Conservation (phyloP, 371 early-diverging fungal genomes). For the Paramicrosporidium saccamoebae region DNA sequence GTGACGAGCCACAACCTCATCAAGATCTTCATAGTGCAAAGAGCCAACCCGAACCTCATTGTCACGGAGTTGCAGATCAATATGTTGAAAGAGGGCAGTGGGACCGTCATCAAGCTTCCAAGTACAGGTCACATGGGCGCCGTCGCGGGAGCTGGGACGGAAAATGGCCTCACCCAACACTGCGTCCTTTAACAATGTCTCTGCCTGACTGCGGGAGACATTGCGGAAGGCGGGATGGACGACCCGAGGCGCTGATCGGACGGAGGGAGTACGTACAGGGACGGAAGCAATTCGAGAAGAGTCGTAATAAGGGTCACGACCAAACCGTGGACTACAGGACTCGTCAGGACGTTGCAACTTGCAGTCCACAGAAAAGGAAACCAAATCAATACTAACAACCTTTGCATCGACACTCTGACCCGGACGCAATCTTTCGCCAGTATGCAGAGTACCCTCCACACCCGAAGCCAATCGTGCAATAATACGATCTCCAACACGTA, state of each 20-base stretch:
- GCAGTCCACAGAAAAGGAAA: too few relatives aligned
- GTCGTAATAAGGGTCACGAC: too few relatives aligned
- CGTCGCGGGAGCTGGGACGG: conserved; percentile 58
- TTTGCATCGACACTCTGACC: conserved; percentile 31
- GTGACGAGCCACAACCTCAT: conserved; percentile 57
- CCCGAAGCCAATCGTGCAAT: too few relatives aligned
- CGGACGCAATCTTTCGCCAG: too few relatives aligned
- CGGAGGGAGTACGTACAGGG: too few relatives aligned
- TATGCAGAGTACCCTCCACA: conserved; percentile 50
- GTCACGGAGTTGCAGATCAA: conserved; percentile 49
- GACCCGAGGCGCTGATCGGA: too few relatives aligned
- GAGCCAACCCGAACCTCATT: conserved; percentile 18
- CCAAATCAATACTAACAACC: conserved; percentile 33
- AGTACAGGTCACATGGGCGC: conserved; percentile 52
- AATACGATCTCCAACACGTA: too few relatives aligned
- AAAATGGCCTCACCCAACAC: conserved; percentile 58
- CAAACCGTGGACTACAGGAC: too few relatives aligned
- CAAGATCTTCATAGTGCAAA: conserved; percentile 36
- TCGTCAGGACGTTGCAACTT: too few relatives aligned
- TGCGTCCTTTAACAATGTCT: too few relatives aligned
- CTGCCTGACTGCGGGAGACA: conserved; percentile 29
- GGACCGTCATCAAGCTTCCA: conserved; percentile 58
- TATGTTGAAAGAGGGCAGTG: conserved; percentile 52
- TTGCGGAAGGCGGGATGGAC: conserved; percentile 55
- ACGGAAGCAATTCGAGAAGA: too few relatives aligned